A percentile compares a stretch with the other conserved stretches of the same genome.
Conservation (phyloP, 2,329 filamentous ascomycete species). For the Fusarium anthophilum region DNA sequence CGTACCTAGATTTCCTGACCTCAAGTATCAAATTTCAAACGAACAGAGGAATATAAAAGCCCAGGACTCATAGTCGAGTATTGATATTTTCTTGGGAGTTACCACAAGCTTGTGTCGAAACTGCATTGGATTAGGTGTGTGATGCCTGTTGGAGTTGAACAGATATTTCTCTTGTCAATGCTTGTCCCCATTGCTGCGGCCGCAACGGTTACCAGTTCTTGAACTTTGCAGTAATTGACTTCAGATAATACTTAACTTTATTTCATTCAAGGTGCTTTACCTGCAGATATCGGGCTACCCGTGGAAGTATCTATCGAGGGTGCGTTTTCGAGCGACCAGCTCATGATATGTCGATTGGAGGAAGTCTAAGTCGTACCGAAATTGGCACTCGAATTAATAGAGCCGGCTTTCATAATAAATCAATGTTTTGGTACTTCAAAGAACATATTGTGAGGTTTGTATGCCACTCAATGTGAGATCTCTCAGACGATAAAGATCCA, state of each 20-base stretch:
- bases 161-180: too few relatives aligned
- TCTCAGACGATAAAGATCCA: not conserved
- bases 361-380: not conserved
- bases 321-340: too few relatives aligned
- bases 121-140: too few relatives aligned
- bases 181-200: too few relatives aligned
- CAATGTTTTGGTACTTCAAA: not conserved
- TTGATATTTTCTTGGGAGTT: too few relatives aligned
- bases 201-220: too few relatives aligned
- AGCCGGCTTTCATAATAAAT: not conserved
- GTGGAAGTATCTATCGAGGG: not conserved
- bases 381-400: not conserved
- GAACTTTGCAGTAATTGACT: not conserved
- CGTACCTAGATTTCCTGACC: not conserved
- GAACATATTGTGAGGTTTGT: not conserved
- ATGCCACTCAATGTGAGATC: too few relatives aligned
- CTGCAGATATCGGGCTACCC: not conserved
- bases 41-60: not conserved
- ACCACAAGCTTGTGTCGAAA: too few relatives aligned
- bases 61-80: not conserved
- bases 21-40: not conserved
- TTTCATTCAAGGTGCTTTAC: rapidly evolving
- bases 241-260: rapidly evolving
- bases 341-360: not conserved
- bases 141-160: too few relatives aligned